Percentiles rank a stretch among this genome's conserved stretches.
phyloP scores from a whole-genome alignment of 177 flowering plant species.

The Telopea speciosissima region DNA sequence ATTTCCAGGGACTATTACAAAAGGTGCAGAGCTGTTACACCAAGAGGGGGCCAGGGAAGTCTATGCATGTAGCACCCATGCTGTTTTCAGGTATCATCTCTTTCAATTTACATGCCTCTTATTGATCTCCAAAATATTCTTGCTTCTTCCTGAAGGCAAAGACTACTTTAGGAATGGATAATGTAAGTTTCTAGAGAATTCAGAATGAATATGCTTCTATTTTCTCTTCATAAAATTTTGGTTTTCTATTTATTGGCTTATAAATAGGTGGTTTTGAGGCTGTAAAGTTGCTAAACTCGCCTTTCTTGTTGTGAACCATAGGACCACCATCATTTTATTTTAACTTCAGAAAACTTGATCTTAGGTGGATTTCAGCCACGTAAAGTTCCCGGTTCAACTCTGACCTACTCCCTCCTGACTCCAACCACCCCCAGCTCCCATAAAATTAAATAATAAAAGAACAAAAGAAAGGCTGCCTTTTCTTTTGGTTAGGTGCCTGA shows the following conservation, averaged over 20 bases:
- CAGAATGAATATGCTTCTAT: background rate
- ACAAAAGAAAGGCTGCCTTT: no score
- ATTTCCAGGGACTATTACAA: constrained; percentile 72
- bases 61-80: constrained; percentile 91
- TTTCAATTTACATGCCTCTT: background rate
- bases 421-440: no score
- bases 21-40: constrained; percentile 85
- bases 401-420: no score
- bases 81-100: constrained; percentile 77
- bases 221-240: background rate
- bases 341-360: background rate
- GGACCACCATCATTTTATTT: background rate
- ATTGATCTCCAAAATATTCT: no score
- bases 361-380: background rate
- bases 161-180: background rate
- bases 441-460: no score
- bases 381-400: background rate
- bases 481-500: background rate
- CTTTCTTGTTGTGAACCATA: background rate
- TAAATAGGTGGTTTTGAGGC: background rate
- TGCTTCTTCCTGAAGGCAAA: background rate
- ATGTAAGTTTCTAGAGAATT: background rate
- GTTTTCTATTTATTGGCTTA: background rate
- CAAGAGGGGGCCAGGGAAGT: constrained; percentile 97
- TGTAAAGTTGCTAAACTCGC: background rate